Evolutionary conservation across 2,329 filamentous ascomycete species (phyloP), one percentile per base, ranked within the genome.

Genomic region (Colletotrichum chlorophyti): DNA sequence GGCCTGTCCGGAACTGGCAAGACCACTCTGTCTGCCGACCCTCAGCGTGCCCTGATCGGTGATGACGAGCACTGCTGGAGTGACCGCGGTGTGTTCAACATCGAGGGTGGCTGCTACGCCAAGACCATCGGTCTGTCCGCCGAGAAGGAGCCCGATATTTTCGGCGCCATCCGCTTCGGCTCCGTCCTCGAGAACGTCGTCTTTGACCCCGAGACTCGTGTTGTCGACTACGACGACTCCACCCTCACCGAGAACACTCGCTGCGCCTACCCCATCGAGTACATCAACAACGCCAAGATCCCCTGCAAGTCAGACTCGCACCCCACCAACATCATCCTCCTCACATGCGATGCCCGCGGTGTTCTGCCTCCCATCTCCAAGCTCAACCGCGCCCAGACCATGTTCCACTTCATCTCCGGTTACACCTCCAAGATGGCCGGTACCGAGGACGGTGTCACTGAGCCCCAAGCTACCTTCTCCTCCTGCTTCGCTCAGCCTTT

Each of bases 401-500:
- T 99, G 94, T 99, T 98, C 89, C 95, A 99, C 85, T 99, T 99
- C 88, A 99, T 99, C 79, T 96, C 91, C 15, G 95, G 95, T 69
- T 99, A 99, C 85, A 99, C 95, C 64, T 98, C 94, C 73, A 99
- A 99, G 89, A 99, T 99, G 95, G 95, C 95, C 65, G 95, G 95
- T 71, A 99, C 95, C 29, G 95, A 99, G 81, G 92, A 97, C 65
- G 95, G 95, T 71, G 88, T 99, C 65, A 96, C 91, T 9, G 95
- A 99, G 81, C 95, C 95, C 65, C 92, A 98, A 80, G 95, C 95
- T 21, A 99, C 95, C 70, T 99, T 99, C 88, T 98, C 93, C 23
- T 96, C 93, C 50, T 99, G 95, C 87, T 99, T 99, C 79, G 95
- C 95, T 54, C 95, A 99, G 81, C 95, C 95, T 63, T 99, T 99